phyloP scores from a whole-genome alignment of 352 stramenopile species.

The Phytophthora citricola region DNA sequence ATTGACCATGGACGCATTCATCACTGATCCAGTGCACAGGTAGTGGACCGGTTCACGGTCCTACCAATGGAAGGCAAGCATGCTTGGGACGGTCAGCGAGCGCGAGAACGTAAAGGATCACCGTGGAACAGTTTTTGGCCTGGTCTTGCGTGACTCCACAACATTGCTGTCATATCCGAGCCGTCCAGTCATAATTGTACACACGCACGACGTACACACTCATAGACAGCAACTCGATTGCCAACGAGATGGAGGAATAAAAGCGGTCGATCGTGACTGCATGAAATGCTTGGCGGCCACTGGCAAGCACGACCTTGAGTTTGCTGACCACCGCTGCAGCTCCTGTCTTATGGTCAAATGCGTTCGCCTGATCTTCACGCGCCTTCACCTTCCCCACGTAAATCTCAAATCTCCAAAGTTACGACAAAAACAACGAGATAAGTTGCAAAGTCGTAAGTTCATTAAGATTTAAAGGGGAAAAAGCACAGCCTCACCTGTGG shows the following conservation, averaged over 20 bases:
- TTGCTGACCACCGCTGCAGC: too few species aligned
- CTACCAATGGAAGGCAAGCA: conserved; percentile 30
- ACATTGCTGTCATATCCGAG: conserved; percentile 13
- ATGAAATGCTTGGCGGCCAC: too few species aligned
- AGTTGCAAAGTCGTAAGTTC: too few species aligned
- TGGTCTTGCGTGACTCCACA: conserved; percentile 5
- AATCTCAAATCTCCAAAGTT: conserved; percentile 16
- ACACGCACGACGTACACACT: conserved; percentile 31
- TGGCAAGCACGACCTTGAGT: too few species aligned
- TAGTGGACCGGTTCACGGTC: conserved; percentile 44
- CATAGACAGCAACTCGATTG: conserved; percentile 34
- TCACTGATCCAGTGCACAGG: conserved; percentile 19
- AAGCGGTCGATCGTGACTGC: too few species aligned
- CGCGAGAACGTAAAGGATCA: conserved; percentile 24
- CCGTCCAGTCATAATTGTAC: conserved; percentile 28
- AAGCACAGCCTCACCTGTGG: too few species aligned
- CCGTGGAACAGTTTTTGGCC: conserved; percentile 10
- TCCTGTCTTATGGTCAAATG: conserved; percentile 13
- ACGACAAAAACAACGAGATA: conserved; percentile 7
- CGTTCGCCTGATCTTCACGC: background rate
- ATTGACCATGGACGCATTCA: conserved; percentile 11
- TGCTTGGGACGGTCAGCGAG: conserved; percentile 9
- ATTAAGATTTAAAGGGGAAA: too few species aligned
- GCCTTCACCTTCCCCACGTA: conserved; percentile 4
- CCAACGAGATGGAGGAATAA: background rate